Evolutionary conservation across 2,329 filamentous ascomycete genomes (phyloP).

Genomic region (Geosmithia morbida): DNA sequence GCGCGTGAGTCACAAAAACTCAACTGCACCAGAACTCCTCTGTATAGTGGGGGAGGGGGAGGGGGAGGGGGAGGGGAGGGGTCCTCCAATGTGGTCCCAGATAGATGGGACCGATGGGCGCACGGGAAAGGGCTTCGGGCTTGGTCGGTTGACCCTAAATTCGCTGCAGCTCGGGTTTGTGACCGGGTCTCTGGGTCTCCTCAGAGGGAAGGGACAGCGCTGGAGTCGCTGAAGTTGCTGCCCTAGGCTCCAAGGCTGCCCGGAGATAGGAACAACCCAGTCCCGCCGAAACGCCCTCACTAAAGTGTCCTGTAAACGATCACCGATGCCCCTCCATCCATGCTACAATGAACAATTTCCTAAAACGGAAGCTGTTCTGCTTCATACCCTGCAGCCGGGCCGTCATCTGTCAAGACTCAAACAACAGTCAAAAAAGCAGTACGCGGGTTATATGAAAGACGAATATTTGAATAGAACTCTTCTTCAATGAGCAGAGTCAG

Average conservation of each 20-base stretch:
- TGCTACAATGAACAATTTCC: too few species aligned
- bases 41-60: conserved; percentile 7
- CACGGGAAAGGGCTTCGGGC: neutral
- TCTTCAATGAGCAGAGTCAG: too few species aligned
- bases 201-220: neutral
- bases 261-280: neutral
- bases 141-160: neutral
- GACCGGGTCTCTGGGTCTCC: too few species aligned
- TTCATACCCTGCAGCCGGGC: too few species aligned
- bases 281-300: neutral
- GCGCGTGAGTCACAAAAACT: conserved; percentile 13
- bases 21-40: conserved; percentile 8
- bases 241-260: neutral
- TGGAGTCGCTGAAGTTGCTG: neutral
- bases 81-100: neutral
- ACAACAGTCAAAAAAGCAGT: too few species aligned
- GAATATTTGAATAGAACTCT: too few species aligned
- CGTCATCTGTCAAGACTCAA: too few species aligned
- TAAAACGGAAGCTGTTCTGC: too few species aligned
- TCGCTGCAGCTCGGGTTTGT: neutral
- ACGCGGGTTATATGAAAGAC: too few species aligned
- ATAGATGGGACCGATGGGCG: neutral
- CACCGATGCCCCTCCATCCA: too few species aligned
- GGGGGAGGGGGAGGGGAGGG: conserved; percentile 1
- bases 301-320: neutral